Evolutionary conservation across 192 early-diverging fungal species (phyloP).

Genomic region (Backusella tuberculispora): DNA sequence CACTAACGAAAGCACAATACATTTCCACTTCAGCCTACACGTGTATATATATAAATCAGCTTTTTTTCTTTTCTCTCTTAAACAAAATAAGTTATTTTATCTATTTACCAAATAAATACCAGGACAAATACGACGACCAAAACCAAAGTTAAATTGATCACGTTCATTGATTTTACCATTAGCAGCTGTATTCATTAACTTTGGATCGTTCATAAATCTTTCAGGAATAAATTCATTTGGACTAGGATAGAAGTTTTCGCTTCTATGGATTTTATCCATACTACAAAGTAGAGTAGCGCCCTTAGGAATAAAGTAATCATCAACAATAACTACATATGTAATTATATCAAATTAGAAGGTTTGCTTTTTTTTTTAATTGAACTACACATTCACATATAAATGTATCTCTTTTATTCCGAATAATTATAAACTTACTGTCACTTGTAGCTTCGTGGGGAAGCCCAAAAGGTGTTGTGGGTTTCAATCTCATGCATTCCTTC

Average conservation of each 20-base stretch:
- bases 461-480: conserved; percentile 5
- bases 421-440: conserved; percentile 21
- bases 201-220: conserved; percentile 31
- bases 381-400: not conserved
- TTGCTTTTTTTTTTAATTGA: not conserved
- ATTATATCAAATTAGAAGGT: not conserved
- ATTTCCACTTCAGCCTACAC: conserved; percentile 19
- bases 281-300: conserved; percentile 49
- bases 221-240: conserved; percentile 56
- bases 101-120: conserved; percentile 21
- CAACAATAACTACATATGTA: conserved; percentile 18
- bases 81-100: not conserved
- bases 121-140: conserved; percentile 28
- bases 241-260: conserved; percentile 35
- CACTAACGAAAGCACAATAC: conserved; percentile 1
- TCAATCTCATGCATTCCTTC: conserved; percentile 31
- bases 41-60: not conserved
- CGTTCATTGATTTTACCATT: conserved; percentile 23
- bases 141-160: conserved; percentile 33
- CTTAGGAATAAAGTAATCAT: conserved; percentile 55
- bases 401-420: not conserved
- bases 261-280: conserved; percentile 52
- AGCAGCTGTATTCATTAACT: conserved; percentile 5
- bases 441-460: conserved; percentile 11
- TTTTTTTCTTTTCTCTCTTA: not conserved